Evolutionary conservation across 805 yeast species (phyloP).

Genomic region (Starmera pachycereana): DNA sequence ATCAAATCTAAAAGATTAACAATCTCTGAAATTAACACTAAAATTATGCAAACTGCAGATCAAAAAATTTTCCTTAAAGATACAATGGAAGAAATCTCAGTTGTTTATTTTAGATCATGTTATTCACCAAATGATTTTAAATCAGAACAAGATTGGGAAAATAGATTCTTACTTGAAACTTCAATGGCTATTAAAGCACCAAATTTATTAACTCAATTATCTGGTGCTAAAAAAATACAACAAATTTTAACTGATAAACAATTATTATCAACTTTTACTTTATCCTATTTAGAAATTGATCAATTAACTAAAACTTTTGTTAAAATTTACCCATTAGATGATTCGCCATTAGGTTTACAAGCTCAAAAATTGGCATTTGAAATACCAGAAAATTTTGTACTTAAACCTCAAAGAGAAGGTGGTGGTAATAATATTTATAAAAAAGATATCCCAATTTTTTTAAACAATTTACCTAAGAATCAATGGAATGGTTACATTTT

Average conservation of each 20-base stretch:
- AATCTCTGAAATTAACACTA: conserved; percentile 42
- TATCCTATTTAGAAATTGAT: conserved; percentile 18
- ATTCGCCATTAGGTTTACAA: conserved; percentile 43
- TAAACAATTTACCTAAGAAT: conserved; percentile 44
- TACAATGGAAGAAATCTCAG: conserved; percentile 65
- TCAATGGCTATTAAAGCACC: conserved; percentile 88
- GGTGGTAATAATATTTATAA: conserved; percentile 95
- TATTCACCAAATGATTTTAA: conserved; percentile 79
- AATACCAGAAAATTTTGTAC: conserved; percentile 61
- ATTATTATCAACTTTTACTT: conserved; percentile 37
- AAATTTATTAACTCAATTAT: conserved; percentile 73
- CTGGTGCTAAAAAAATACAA: conserved; percentile 92
- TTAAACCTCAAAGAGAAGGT: conserved; percentile 98
- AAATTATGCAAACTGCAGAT: conserved; percentile 28
- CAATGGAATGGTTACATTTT: conserved; percentile 88
- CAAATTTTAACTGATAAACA: conserved; percentile 62
- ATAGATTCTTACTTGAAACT: conserved; percentile 61
- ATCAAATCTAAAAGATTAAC: conserved; percentile 58
- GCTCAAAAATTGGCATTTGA: conserved; percentile 64
- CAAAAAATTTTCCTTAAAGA: conserved; percentile 41
- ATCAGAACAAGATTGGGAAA: conserved; percentile 60
- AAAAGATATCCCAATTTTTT: conserved; percentile 69
- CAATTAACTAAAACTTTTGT: conserved; percentile 58
- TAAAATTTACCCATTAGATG: conserved; percentile 78
- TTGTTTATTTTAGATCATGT: conserved; percentile 85